Base-by-base conservation (phyloP, 768 basidiomycete species). In the Phaeolepiota aurea region DNA sequence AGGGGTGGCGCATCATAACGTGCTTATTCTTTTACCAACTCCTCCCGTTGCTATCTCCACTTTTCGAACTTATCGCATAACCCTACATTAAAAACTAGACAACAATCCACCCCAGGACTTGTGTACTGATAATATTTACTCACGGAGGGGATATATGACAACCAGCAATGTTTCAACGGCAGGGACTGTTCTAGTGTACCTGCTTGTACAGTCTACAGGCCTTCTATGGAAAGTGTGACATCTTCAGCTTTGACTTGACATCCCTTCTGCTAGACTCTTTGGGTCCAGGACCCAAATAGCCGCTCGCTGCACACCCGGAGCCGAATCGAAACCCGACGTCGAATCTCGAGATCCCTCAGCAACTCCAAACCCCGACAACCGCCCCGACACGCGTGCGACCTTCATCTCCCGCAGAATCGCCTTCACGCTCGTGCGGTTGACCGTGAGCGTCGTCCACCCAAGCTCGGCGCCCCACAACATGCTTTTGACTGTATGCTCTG, bases 371-470 rank as follows among this genome's bases (percentile, higher is more conserved):
- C 57, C 59, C 18, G 60, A 64, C 2, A 65, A 43, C 23, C 57
- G 51, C 1, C 59, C 61, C 20, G 57, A 54, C 19, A 61, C 50
- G 20, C 61, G 61, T 2, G 62, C 60, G 12, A 57, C 52, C 42
- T 66, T 73, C 57, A 89, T 71, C 56, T 83, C 83, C 44, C 77
- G 67, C 44, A 90, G 45, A n/a, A 92, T 65, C 16, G 79, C 79
- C 52, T 72, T 79, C 18, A 91, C 76, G 48, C 88, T 88, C 20
- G 81, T 71, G 47, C 76, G 69, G 49, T 94, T 93, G 5, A 87
- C 87, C 3, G 89, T 92, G 36, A 93, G 63, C n/a, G 86, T 88
- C 46, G 90, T 92, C 84, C 85, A 82, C 0, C 81, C 79, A 19
- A 72, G 61, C 28, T 61, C 61, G 0, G 82, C 76, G 12, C 89